Evolutionary conservation across 1,284 basidiomycete species (phyloP), one percentile per base, ranked within the genome.

Genomic region (Macrocystidia cucumis): DNA sequence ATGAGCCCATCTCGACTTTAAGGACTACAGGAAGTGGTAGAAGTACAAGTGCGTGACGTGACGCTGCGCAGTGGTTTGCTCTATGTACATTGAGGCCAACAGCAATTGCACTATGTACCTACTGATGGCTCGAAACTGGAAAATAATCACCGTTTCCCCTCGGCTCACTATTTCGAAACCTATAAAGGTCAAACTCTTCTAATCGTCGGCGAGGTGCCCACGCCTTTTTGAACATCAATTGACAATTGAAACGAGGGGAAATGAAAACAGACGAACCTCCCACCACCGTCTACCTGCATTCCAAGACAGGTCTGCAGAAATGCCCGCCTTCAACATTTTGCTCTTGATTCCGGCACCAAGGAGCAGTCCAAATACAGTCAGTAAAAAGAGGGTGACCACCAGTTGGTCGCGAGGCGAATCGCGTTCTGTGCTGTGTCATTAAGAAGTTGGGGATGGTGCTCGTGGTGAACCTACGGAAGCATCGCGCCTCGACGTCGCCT

Each of bases 401-500:
- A 91, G 66, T 54, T 93, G 89, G 59, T 92, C 89, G 54, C 91
- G 69, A 9, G 91, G 90, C 29, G 88, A 91, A 63, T 95, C 91
- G 35, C 67, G 65, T 49, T 67, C 64, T 67, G 42, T 16, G 29
- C 24, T 26, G 28, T 29, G 16, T 30, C 5, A 5, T 37, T 39
- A 17, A 38, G 39, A 29, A 34, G 25, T 23, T 17, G 30, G 18
- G 9, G 39, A 14, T 16, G 32, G 33, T 25, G 33, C 37, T 36
- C 26, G 18, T 20, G 31, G 28, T 13, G 18, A 41, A 76, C 91
- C 51, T 60, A 93, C 91, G 90, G 62, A 96, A 96, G 67, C 92
- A 97, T 54, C 89, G 71, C 41, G 91, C 91, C 62, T 93, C 88
- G 23, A 97, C 89, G 57, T 96, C 91, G 16, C 91, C 91, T 55